Base-by-base conservation (phyloP, 2,329 filamentous ascomycete species). In the Aspergillus ochraceoroseus region DNA sequence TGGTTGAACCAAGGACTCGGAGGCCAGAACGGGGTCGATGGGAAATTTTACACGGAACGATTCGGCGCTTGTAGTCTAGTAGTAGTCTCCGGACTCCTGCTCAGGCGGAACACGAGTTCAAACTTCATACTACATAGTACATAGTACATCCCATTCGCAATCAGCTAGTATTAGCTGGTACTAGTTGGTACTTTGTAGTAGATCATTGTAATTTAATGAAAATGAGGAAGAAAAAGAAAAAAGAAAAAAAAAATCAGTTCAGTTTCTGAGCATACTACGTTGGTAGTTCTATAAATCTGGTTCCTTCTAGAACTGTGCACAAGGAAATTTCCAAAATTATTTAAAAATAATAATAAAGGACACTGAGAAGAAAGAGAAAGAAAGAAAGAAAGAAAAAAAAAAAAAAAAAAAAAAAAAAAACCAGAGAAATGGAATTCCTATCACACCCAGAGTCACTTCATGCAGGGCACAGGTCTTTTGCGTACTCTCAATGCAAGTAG, bases 161-260 rank as follows among this genome's bases (percentile, higher is more conserved):
- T n/a, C n/a, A n/a, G n/a, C n/a, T 49, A 47, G 46, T 49, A 49
- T 43, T 15, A 43, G 39, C 46, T 49, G 46, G 48, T 51, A 51
- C 43, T 44, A 47, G 38, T 15, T 36, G 19, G 26, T 46, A 48
- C 38, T 44, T 41, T 45, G 38, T 27, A 44, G 46, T 41, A 44
- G 46, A 49, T 51, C 41, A 49, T 49, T 28, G 43, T 49, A 49
- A 39, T 44, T 44, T 29, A 35, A 26, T 22, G 19, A 33, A 29
- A 38, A 19, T 13, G 28, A 28, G 26, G 32, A n/a, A 32, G 38
- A 28, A 19, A 37, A 13, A 22, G 19, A 26, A 11, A 29, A 38
- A 19, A 20, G 28, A 28, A 32, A 37, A n/a, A 32, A 43, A 28
- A 19, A 37, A 13, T 22, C 25, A 29, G 14, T 37, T 25, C 7